Base-by-base conservation (phyloP, 805 yeast genomes). In the Ogataea minuta region DNA sequence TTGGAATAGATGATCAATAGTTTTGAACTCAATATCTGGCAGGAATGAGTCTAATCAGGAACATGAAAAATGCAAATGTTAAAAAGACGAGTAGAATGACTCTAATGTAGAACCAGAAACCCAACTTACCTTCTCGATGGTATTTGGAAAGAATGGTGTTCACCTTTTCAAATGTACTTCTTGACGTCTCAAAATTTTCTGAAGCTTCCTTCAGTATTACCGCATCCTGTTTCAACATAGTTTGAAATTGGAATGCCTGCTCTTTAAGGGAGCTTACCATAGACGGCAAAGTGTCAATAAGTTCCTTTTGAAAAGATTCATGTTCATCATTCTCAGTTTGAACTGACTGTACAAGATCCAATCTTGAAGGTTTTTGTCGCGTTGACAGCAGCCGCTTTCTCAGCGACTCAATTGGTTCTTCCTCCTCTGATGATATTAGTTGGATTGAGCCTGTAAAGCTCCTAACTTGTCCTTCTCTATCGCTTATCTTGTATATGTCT, bases 191-290 rank as follows among this genome's bases (percentile, higher is more conserved):
- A 32, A 63, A 56, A 34, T 59, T 58, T 28, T 57, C 60, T 8
- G 60, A 50, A 9, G 65, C 64, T 27, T 62, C 63, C 30, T 54
- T 60, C 31, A 63, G 44, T 9, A 63, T 52, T 4, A 32, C 46
- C 1, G 66, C 65, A 46, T 63, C 67, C 28, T 59, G 52, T 29
- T 50, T 52, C 3, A 63, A 25, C 49, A 58, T 31, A 27, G 59
- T 58, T 29, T 62, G 66, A 34, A 63, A 61, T 32, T 57, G 62
- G 9, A 51, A 29, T 1, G 66, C 66, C 34, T 63, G 62, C 11
- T 50, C 49, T 24, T 53, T 60, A 4, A 62, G 41, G 2, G 60
- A 49, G 1, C 52, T 25, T 1, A 62, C 64, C 57, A 62, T 56
- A 1, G 54, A 46, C 2, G 65, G 61, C 8, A 63, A 44, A 3